These are phyloP conservation scores for Rhodotorula sp. DNA, from an alignment of 1,284 basidiomycete genomes.

Conservation along the genomic window DNA sequence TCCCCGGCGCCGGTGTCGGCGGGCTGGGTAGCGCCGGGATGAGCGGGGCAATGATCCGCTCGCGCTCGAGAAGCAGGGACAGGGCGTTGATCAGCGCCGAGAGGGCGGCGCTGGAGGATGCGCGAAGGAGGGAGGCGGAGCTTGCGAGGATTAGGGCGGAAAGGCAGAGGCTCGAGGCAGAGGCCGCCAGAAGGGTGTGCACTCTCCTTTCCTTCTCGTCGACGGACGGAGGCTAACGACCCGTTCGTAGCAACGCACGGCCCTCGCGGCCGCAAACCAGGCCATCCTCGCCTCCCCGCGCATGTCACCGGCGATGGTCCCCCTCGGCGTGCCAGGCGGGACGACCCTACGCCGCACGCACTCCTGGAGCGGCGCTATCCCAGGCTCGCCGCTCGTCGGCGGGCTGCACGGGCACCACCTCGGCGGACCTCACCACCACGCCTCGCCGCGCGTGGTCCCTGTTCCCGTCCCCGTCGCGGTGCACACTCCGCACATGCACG, in stretches of 20 bases:
- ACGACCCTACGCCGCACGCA: conserved; percentile 2
- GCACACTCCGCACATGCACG: not conserved
- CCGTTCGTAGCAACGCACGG: not conserved
- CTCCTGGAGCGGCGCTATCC: not conserved
- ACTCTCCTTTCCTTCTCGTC: not conserved
- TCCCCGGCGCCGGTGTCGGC: no score
- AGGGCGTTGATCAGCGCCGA: not conserved
- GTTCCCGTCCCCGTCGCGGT: conserved; percentile 1
- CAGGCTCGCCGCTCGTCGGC: not conserved
- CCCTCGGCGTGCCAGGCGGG: not conserved
- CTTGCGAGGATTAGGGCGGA: conserved; percentile 9
- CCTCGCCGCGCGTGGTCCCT: not conserved
- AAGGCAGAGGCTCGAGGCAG: conserved; percentile 7
- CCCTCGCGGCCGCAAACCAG: conserved; percentile 4
- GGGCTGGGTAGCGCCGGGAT: not conserved
- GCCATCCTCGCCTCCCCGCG: conserved; percentile 13
- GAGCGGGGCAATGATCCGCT: not conserved
- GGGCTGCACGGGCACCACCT: not conserved
- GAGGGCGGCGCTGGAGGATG: not conserved
- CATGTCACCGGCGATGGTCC: not conserved
- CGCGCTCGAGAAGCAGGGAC: not conserved
- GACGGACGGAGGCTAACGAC: not conserved
- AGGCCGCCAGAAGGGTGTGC: conserved; percentile 15
- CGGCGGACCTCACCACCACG: not conserved
- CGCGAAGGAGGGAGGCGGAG: conserved; percentile 8